Base-by-base conservation (phyloP, 2,329 filamentous ascomycete genomes). In the Penicillium freii region DNA sequence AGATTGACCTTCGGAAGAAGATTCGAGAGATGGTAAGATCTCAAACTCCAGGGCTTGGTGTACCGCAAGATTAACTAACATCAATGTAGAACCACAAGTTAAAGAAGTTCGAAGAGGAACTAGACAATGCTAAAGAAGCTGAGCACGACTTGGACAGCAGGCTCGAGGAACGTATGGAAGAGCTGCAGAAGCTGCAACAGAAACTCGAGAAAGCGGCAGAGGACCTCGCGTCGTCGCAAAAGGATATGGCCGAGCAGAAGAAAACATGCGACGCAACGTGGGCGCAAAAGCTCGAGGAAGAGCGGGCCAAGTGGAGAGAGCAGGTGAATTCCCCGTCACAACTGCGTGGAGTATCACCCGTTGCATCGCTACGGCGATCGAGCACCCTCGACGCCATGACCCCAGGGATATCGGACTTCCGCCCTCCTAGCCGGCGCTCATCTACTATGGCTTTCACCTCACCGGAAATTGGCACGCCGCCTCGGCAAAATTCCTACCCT, bases 1-100 rank as follows among this genome's bases (percentile, higher is more conserved):
- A 99, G 76, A 88, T 85, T 5, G 94, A 97, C 39, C 85, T 96
- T 75, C 84, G 94, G 64, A 91, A 89, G 72, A 97, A 95, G 76
- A 89, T 92, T 53, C 85, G 94, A 60, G 94, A 99, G 75, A 82
- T 88, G 68, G 89, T 92, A 81, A 76, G 86, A 78, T 42, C 7
- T 43, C 11, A 23, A 29, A 5, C n/a, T 7, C 6, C 19, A 10
- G 38, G n/a, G 17, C 4, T 51, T 29, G 23, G 8, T 5, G 17
- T 10, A 39, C 38, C n/a, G 27, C 40, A 9, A 27, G 27, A 17
- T 40, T 25, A 25, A 49, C 31, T 13, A 51, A 62, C 58, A 54
- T 62, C 54, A 46, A 38, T 42, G 51, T 57, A 91, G 83, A 89
- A 89, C 53, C 76, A 82, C 17, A 89, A 85, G 71, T 78, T 80